Evolutionary conservation across 306 rosid species (phyloP).

Genomic region (Crataegus laevigata): DNA sequence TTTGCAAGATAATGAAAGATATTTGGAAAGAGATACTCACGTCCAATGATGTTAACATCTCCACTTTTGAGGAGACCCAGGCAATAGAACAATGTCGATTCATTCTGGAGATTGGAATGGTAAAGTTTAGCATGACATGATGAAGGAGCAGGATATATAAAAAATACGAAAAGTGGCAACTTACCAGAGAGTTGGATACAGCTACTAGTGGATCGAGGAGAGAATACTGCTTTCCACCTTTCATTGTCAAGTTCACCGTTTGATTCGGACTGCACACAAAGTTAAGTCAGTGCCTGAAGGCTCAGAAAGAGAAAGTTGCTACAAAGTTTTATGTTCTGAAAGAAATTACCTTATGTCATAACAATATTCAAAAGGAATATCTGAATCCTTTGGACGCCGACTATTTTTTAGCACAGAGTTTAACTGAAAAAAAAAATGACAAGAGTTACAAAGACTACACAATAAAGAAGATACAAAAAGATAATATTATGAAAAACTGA

Average conservation of each 20-base stretch:
- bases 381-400: slow-evolving; percentile 16
- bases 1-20: neutral
- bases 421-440: slow-evolving; percentile 76
- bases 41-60: slow-evolving; percentile 69
- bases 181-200: slow-evolving; percentile 10
- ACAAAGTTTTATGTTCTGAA: neutral
- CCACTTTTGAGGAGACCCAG: slow-evolving; percentile 53
- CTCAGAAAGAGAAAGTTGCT: neutral
- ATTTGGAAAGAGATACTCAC: slow-evolving; percentile 42
- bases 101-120: slow-evolving; percentile 38
- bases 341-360: slow-evolving; percentile 48
- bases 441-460: neutral
- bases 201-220: slow-evolving; percentile 26
- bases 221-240: slow-evolving; percentile 53
- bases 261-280: slow-evolving; percentile 40
- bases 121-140: neutral
- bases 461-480: slow-evolving; percentile 1
- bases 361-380: slow-evolving; percentile 72
- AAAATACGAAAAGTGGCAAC: slow-evolving; percentile 7
- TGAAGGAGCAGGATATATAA: slow-evolving; percentile 1
- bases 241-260: slow-evolving; percentile 57
- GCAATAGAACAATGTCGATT: slow-evolving; percentile 17
- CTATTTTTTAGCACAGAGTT: slow-evolving; percentile 24
- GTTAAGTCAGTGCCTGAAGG: slow-evolving; percentile 21
- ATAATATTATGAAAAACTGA: neutral